A percentile compares a stretch with the other conserved stretches of the same genome.
Conservation (phyloP, 441 rosid genomes). For the Corymbia calophylla region DNA sequence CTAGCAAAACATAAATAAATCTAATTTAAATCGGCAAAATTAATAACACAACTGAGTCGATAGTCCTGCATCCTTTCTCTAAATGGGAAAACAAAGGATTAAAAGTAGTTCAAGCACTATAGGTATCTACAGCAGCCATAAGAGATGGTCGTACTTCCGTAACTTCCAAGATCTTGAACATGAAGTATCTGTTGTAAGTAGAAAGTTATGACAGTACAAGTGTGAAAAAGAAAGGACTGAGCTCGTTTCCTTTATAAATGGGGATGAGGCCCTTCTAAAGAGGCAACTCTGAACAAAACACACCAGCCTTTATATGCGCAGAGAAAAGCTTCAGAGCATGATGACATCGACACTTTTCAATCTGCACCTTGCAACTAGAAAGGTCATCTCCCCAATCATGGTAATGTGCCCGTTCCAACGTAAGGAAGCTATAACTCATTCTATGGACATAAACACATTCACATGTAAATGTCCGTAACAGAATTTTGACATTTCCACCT, state of each 20-base stretch:
- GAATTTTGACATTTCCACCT: neutral
- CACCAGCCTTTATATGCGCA: neutral
- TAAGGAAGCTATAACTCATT: neutral
- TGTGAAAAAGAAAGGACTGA: neutral
- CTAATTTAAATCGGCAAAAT: neutral
- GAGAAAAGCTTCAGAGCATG: neutral
- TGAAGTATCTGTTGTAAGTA: neutral
- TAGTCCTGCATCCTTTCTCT: neutral
- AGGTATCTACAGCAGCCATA: neutral
- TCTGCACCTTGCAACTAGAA: neutral
- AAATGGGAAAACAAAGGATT: neutral
- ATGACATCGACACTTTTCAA: neutral
- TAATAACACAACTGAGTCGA: neutral
- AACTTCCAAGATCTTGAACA: neutral
- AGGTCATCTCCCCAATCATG: neutral
- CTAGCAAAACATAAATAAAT: neutral
- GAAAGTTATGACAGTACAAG: neutral
- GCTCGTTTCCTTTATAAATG: neutral
- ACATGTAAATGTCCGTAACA: neutral
- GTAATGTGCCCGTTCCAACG: neutral
- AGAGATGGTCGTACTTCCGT: too few species aligned
- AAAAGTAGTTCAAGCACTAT: neutral
- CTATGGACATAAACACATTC: neutral
- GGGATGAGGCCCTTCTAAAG: too few species aligned
- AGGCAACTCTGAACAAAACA: too few species aligned